Evolutionary conservation across 495 filamentous ascomycete species (phyloP).

Genomic region (Pyronema omphalodes): DNA sequence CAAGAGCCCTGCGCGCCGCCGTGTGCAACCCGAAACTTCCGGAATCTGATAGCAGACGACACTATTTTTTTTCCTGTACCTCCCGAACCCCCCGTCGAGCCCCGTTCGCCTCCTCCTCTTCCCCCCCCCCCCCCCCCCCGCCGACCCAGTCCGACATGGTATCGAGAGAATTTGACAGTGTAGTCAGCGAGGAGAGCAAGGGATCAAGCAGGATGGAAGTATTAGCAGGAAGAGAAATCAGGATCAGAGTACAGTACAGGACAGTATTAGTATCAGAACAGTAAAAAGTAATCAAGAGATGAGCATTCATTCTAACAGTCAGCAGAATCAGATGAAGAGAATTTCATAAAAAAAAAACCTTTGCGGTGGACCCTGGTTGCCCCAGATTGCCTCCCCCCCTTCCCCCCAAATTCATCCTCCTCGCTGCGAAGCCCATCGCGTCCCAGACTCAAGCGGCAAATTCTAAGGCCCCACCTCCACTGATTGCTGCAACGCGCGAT

Average conservation of each 20-base stretch:
- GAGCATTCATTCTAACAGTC: neutral
- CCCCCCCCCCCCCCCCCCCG: no score
- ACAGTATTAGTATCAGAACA: no score
- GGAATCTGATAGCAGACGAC: neutral
- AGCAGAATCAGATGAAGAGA: neutral
- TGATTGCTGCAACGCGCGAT: neutral
- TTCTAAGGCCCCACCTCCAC: neutral
- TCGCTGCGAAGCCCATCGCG: neutral
- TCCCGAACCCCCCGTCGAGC: neutral
- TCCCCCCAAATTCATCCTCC: no score
- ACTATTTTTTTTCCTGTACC: neutral
- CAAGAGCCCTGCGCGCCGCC: neutral
- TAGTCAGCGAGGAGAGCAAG: neutral
- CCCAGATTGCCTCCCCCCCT: neutral
- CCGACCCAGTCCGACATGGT: neutral
- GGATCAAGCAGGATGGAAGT: no score
- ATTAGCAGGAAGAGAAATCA: neutral
- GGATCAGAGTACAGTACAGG: no score
- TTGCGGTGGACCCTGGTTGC: neutral
- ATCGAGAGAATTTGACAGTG: neutral
- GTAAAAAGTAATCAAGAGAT: neutral
- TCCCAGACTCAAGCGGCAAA: neutral
- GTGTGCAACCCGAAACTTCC: constrained; percentile 2
- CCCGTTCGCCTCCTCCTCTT: constrained; percentile 1
- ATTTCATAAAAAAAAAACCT: neutral